Evolutionary conservation across 1,139 yeast genomes (phyloP), one percentile per base, ranked within the genome.

Genomic region (Diutina ranongensis): DNA sequence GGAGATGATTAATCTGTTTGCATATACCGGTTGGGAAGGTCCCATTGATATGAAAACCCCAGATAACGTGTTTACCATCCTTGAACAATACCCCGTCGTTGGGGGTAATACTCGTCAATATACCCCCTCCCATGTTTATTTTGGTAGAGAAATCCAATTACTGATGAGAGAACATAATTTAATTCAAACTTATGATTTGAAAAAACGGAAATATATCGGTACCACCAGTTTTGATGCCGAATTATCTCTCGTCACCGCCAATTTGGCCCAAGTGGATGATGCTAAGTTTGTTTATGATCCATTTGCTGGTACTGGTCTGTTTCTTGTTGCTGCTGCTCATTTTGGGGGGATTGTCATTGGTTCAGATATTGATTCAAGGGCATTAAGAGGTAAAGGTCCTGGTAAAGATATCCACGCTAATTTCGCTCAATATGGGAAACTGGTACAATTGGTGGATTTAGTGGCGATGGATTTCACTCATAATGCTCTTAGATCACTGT

Each of bases 151-250:
- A 52, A 68, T 92, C 16, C 76, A 76, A 49, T 59, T 72, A 25
- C 76, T 92, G 52, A 80, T 82, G 32, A 72, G 98, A 55, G 61
- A 74, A 2, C 60, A 64, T 16, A 78, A 74, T 35, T 71, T 80
- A 2, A 69, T 87, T 49, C 97, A 89, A 54, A 74, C 69, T 48
- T 86, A 83, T 55, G 96, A 89, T 58, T 70, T 92, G 52, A 83
- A 81, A 57, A 80, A 81, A 54, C 74, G 99, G 56, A 82, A 79
- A 46, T 88, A 85, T 57, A 89, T 88, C 50, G 98, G 98, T 1
- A 92, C 98, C 13, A 92, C 99, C 0, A 85, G 97, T 10, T 92
- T 92, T 63, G 99, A 92, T 54, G 95, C 97, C 0, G 94, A 83
- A 55, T 64, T 83, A 51, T 80, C 97, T 0, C 63, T 89, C 45